Conservation (phyloP, 1,284 basidiomycete genomes). For the Xerocomus minutiporus region DNA sequence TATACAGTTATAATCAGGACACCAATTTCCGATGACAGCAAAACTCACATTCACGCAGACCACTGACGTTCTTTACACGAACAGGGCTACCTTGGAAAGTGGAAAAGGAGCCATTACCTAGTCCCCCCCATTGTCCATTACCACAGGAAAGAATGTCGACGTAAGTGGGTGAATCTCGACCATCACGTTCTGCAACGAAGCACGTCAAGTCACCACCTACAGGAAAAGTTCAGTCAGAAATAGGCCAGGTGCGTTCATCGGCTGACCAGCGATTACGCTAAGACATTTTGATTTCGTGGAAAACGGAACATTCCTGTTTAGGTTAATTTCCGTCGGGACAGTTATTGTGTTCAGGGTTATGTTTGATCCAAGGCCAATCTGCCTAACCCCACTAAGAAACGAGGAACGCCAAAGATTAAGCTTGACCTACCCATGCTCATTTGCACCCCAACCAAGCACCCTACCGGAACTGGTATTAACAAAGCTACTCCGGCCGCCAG, state of each 20-base stretch:
- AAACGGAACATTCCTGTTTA: constrained; percentile 56
- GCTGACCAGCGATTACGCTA: constrained; percentile 59
- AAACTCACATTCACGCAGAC: constrained; percentile 74
- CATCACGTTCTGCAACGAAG: constrained; percentile 69
- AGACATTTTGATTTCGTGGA: constrained; percentile 60
- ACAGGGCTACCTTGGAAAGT: constrained; percentile 71
- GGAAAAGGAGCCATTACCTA: constrained; percentile 69
- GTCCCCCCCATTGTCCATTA: constrained; percentile 79
- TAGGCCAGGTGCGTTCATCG: not conserved
- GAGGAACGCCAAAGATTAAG: not conserved
- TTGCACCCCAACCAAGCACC: constrained; percentile 88
- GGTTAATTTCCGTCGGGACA: constrained; percentile 81
- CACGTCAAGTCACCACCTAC: constrained; percentile 74
- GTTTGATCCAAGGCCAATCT: constrained; percentile 76
- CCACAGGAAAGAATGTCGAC: constrained; percentile 81
- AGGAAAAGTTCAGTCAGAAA: constrained; percentile 9
- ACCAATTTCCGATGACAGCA: not conserved
- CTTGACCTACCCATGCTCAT: constrained; percentile 65
- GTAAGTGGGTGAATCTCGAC: constrained; percentile 38
- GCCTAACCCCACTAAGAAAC: constrained; percentile 41
- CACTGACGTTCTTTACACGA: constrained; percentile 79
- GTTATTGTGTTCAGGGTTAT: constrained; percentile 70
- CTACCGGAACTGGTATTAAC: constrained; percentile 64
- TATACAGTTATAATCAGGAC: constrained; percentile 4
- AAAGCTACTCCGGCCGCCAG: constrained; percentile 74